Conservation (phyloP, 1,284 basidiomycete species). For the Porphyrellus sp. region DNA sequence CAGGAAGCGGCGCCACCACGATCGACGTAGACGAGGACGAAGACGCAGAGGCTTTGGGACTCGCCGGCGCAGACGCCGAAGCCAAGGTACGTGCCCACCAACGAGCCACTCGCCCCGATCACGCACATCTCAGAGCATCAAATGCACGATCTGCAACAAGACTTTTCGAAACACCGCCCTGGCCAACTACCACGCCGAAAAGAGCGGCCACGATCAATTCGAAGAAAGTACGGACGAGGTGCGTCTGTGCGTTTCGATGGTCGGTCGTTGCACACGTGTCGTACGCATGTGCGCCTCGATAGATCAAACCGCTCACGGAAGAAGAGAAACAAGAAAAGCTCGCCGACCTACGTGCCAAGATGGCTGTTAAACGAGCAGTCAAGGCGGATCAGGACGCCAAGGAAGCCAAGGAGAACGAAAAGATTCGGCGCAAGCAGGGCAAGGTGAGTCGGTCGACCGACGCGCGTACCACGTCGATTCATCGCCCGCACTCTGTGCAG, state of each 20-base stretch:
- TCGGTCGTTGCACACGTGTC: no score
- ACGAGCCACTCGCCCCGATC: no score
- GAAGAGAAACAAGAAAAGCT: slow-evolving; percentile 89
- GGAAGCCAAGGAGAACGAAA: slow-evolving; percentile 76
- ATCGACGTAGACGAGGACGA: slow-evolving; percentile 65
- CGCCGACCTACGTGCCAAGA: slow-evolving; percentile 73
- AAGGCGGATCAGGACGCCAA: slow-evolving; percentile 71
- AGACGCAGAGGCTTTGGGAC: slow-evolving; percentile 55
- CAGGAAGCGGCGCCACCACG: slow-evolving; percentile 34
- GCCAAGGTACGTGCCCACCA: slow-evolving; percentile 60
- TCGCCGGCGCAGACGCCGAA: slow-evolving; percentile 37
- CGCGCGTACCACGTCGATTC: neutral
- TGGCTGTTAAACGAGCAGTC: slow-evolving; percentile 68
- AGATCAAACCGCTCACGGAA: slow-evolving; percentile 92
- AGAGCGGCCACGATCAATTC: slow-evolving; percentile 91
- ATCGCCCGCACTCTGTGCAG: slow-evolving; percentile 34
- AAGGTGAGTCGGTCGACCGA: slow-evolving; percentile 47
- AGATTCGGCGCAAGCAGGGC: slow-evolving; percentile 78
- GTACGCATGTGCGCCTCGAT: no score
- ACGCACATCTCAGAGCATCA: slow-evolving; percentile 84
- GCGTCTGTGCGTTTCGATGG: slow-evolving; percentile 7
- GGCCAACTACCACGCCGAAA: slow-evolving; percentile 93
- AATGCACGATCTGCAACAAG: slow-evolving; percentile 81
- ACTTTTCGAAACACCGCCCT: slow-evolving; percentile 84
- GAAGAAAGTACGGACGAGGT: slow-evolving; percentile 96